Conservation (phyloP, 331 rosid species). For the Rosa hybrid region DNA sequence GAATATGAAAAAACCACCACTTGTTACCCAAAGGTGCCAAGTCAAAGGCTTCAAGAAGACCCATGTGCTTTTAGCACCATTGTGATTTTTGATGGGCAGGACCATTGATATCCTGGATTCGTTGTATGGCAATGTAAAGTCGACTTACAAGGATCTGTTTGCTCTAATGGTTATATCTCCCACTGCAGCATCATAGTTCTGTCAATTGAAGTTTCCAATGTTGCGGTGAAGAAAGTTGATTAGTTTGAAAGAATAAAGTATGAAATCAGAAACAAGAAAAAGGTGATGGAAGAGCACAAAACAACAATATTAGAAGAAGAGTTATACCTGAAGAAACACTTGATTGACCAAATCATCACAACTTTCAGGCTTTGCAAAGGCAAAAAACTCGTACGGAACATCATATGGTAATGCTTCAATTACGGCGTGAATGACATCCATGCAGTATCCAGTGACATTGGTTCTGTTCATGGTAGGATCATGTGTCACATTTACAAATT, state of each 20-base stretch:
- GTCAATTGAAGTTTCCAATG: not conserved
- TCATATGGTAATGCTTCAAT: not conserved
- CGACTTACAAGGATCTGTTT: conserved; percentile 5
- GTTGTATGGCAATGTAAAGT: conserved; percentile 1
- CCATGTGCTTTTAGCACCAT: no score
- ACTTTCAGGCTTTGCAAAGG: not conserved
- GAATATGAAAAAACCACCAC: not conserved
- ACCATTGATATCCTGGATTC: not conserved
- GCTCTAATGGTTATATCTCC: conserved; percentile 14
- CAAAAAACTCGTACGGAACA: not conserved
- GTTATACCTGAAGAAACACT: not conserved
- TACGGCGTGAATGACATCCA: not conserved
- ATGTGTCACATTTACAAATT: not conserved
- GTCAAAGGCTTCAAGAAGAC: conserved; percentile 14
- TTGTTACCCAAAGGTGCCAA: not conserved
- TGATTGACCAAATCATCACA: not conserved
- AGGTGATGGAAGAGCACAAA: no score
- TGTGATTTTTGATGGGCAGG: not conserved
- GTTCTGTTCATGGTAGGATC: not conserved
- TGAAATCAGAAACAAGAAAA: not conserved
- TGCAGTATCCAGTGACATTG: not conserved
- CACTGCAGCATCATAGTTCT: conserved; percentile 8
- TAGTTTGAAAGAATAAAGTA: not conserved
- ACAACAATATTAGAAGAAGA: no score
- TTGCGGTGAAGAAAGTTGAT: not conserved